Conservation (phyloP, 352 stramenopile species). For the Phytophthora pluvialis region DNA sequence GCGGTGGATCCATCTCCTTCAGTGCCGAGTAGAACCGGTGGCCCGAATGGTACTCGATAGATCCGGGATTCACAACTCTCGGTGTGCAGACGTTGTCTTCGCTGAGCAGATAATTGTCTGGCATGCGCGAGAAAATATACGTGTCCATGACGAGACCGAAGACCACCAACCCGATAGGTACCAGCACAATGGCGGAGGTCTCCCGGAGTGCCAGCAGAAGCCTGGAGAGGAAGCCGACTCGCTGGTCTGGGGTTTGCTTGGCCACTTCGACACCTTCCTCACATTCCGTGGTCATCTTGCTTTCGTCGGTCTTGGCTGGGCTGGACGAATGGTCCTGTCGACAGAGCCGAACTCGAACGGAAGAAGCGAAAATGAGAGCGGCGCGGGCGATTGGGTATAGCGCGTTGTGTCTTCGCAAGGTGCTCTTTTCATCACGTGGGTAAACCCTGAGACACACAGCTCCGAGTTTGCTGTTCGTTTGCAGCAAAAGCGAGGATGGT, state of each 20-base stretch:
- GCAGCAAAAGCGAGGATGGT: background rate
- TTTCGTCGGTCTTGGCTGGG: too few species aligned
- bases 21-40: slow-evolving; percentile 29
- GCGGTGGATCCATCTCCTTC: slow-evolving; percentile 21
- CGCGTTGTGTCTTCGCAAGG: slow-evolving; percentile 1
- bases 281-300: slow-evolving; percentile 3
- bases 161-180: slow-evolving; percentile 12
- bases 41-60: slow-evolving; percentile 31
- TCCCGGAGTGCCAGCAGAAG: background rate
- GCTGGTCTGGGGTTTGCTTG: background rate
- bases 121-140: slow-evolving; percentile 2
- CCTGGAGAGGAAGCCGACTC: background rate
- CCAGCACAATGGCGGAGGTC: slow-evolving; percentile 12
- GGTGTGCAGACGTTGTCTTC: slow-evolving; percentile 11
- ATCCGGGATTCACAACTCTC: background rate
- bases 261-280: slow-evolving; percentile 1
- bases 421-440: background rate
- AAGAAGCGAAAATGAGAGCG: slow-evolving; percentile 8
- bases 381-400: background rate
- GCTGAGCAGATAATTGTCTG: slow-evolving; percentile 5
- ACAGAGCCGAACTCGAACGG: background rate
- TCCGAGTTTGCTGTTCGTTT: slow-evolving; percentile 4
- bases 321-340: background rate
- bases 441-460: slow-evolving; percentile 7
- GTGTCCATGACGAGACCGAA: slow-evolving; percentile 17